These are phyloP conservation scores for Thymus mandschuricus DNA, from an alignment of 257 asterid genomes.

Conservation along the genomic window DNA sequence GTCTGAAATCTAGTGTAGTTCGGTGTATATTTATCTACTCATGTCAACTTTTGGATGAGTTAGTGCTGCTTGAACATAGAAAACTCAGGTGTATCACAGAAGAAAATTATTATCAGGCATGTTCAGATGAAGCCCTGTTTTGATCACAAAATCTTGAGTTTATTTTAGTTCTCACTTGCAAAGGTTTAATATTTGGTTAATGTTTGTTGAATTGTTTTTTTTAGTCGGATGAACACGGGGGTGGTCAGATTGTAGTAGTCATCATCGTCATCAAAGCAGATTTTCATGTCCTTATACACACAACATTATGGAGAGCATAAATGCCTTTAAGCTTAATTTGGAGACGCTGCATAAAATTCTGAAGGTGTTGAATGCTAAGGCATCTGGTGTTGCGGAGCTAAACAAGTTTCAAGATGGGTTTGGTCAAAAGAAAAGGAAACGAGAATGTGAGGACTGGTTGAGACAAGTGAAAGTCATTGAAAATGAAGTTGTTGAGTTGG, in stretches of 20 bases:
- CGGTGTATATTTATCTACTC: too few species aligned
- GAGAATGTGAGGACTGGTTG: background rate
- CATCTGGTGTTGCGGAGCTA: background rate
- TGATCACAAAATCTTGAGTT: too few species aligned
- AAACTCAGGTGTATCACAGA: background rate
- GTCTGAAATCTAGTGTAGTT: background rate
- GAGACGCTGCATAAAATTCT: background rate
- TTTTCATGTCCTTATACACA: background rate
- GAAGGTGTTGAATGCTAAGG: background rate
- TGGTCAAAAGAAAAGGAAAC: background rate
- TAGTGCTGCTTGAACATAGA: background rate
- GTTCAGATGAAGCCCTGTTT: too few species aligned
- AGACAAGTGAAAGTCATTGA: background rate
- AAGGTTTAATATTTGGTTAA: too few species aligned
- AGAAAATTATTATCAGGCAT: background rate
- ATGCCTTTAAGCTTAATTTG: background rate
- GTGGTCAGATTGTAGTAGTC: background rate
- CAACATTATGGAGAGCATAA: background rate
- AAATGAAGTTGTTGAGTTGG: background rate
- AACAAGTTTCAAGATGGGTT: background rate
- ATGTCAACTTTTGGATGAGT: background rate
- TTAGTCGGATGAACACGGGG: background rate
- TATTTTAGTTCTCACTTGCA: background rate
- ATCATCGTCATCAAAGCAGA: background rate
- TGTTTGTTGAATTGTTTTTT: background rate